A percentile compares a stretch with the other conserved stretches of the same genome.
Conservation (phyloP, 2,329 filamentous ascomycete genomes). For the Epichloe glyceriae region DNA sequence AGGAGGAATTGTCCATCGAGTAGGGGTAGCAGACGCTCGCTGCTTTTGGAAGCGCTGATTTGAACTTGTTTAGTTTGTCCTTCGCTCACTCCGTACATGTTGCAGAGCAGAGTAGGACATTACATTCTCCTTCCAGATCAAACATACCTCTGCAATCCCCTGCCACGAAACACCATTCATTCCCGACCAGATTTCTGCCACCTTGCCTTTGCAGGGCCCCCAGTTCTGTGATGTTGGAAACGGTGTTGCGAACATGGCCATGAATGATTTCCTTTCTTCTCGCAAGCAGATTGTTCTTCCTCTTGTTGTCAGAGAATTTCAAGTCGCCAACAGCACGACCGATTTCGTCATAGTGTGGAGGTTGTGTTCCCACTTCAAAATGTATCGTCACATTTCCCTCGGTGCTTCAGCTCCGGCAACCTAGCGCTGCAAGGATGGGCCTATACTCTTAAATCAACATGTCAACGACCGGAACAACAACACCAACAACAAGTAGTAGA, state of each 20-base stretch:
- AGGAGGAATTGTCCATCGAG: slow-evolving; percentile 7
- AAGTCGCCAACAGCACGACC: background rate
- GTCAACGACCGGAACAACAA: no score
- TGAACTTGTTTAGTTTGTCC: background rate
- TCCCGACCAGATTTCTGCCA: background rate
- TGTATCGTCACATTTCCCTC: background rate
- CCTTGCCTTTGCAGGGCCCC: background rate
- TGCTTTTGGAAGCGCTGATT: slow-evolving; percentile 5
- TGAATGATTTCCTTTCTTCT: background rate
- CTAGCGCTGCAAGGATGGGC: background rate
- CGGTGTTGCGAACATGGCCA: slow-evolving; percentile 1
- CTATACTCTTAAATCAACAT: background rate
- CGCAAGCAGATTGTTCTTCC: no score
- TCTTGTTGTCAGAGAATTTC: background rate
- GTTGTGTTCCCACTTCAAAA: background rate
- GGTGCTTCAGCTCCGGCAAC: background rate
- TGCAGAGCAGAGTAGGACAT: no score
- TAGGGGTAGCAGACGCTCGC: slow-evolving; percentile 5
- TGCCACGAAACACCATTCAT: slow-evolving; percentile 6
- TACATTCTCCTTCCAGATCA: no score
- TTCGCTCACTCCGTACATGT: no score
- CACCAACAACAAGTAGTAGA: no score
- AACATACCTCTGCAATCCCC: slow-evolving; percentile 6
- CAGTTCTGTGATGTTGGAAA: background rate
- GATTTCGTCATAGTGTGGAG: background rate